Evolutionary conservation across 148 eudicot species (phyloP), one percentile per base, ranked within the genome.

Genomic region (Chenopodium suecicum): DNA sequence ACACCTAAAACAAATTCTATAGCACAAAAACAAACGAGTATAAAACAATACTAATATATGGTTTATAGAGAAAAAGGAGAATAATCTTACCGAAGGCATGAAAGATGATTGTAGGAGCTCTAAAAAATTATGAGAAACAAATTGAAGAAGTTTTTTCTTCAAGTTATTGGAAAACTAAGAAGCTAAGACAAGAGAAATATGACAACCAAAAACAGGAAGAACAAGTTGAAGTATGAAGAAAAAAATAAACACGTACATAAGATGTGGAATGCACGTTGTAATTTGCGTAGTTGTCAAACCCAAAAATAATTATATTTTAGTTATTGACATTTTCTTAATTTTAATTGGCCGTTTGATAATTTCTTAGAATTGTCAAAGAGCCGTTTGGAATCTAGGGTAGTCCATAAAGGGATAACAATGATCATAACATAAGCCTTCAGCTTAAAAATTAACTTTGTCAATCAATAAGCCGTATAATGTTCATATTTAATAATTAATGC

Each of bases 41-140:
- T 19, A 4, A 3, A 2, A 25, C 11, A 7, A 2, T 44, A 17
- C 44, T 41, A 41, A 41, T 41, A 41, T 5, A 25, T 12, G 37
- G 10, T 9, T 1, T 2, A 3, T 54, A 6, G 1, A 2, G 27
- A 8, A n/a, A 44, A 65, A 41, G 0, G 3, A 25, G 16, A 20
- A 68, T 47, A 20, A 68, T 47, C 72, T 74, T 74, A 80, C 83
- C 78, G 65, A 37, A 20, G 83, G 54, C 83, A 81, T 74, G 10
- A 20, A n/a, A 41, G 60, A 73, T 41, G 63, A 79, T 48, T 25
- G 81, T 50, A 25, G 27, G 25, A 66, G 47, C 34, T 48, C 20
- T 16, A 22, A 22, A 78, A 60, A 60, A 9, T 44, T 13, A 19
- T 10, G 37, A 16, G 41, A 78, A 11, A 27, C 66, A 62, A n/a